Evolutionary conservation across 768 basidiomycete species (phyloP), one percentile per base, ranked within the genome.

Genomic region (Psilocybe tampanensis): DNA sequence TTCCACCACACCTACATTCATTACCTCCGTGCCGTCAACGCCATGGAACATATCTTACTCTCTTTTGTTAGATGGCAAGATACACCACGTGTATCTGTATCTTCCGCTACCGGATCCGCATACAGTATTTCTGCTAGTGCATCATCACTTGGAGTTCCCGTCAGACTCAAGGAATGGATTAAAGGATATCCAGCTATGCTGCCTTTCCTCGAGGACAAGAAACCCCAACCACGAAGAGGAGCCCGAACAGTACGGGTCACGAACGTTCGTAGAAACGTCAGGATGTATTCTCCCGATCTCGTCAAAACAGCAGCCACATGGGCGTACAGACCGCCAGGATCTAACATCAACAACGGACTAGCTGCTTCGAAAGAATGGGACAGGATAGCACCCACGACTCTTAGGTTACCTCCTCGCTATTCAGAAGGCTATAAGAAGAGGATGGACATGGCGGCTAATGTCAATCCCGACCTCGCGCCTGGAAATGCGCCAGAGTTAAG

Each of bases 41-140:
- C 95, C 1, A 91, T 90, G 64, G 96, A 99, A 68, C 96, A 99
- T 62, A 77, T 99, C 47, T 76, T 98, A n/a, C 82, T 98, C 12
- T 83, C 92, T 0, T 96, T 89, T 70, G 88, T 98, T 56, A 86
- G 95, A 26, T 90, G 86, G 78, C 88, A 93, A 64, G 86, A 89
- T 56, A 77, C 82, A 4, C 81, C 83, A 23, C 76, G 75, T 21
- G 64, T 72, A 2, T 65, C 70, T 12, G 33, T 61, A 33, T 52
- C 51, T 13, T 39, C 69, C 34, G 32, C 67, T 56, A 68, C 64
- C 23, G 56, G 73, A 39, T 70, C 69, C 54, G 68, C 71, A 45
- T 72, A 65, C 29, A 62, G 68, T 48, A 60, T 73, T 12, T 76
- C 79, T 29, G 80, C 77, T 3, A 84, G 82, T 54, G 80, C 84